phyloP scores from a whole-genome alignment of 2,329 filamentous ascomycete species.

The Calonectria hawksworthii region DNA sequence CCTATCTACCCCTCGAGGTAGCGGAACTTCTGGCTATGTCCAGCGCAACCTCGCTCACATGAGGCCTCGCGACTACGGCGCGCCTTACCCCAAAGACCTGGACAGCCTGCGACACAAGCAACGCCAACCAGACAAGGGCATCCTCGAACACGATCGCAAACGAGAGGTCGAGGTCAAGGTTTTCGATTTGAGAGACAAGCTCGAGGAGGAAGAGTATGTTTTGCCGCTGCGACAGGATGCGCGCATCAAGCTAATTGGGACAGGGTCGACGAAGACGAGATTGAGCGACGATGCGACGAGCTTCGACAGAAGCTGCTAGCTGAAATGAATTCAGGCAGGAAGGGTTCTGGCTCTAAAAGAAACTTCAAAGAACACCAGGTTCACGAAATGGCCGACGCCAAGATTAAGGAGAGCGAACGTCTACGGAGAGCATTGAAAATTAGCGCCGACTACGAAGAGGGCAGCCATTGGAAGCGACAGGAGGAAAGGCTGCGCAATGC shows the following conservation, averaged over 20 bases:
- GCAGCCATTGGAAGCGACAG: constrained; percentile 86
- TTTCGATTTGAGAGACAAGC: constrained; percentile 86
- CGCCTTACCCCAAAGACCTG: constrained; percentile 81
- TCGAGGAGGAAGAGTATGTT: constrained; percentile 89
- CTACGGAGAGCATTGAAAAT: constrained; percentile 90
- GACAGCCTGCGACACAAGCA: constrained; percentile 80
- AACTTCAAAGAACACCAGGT: constrained; percentile 92
- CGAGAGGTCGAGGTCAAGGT: constrained; percentile 94
- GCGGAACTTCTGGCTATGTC: constrained; percentile 96
- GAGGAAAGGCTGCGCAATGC: constrained; percentile 74
- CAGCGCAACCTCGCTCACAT: constrained; percentile 95
- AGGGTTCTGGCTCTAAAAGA: constrained; percentile 53
- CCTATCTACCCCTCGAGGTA: constrained; percentile 92
- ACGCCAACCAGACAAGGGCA: constrained; percentile 90
- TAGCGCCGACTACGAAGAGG: constrained; percentile 86
- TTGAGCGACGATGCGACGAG: constrained; percentile 74
- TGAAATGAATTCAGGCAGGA: constrained; percentile 53
- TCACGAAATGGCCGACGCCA: constrained; percentile 95
- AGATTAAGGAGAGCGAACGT: constrained; percentile 94
- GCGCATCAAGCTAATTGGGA: constrained; percentile 19
- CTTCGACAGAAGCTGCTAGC: constrained; percentile 57
- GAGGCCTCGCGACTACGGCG: constrained; percentile 82
- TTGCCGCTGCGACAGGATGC: no score
- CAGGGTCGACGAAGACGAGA: constrained; percentile 89
- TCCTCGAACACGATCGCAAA: constrained; percentile 94